Conservation (phyloP, 495 filamentous ascomycete species). For the Tuber umbilicatum region DNA sequence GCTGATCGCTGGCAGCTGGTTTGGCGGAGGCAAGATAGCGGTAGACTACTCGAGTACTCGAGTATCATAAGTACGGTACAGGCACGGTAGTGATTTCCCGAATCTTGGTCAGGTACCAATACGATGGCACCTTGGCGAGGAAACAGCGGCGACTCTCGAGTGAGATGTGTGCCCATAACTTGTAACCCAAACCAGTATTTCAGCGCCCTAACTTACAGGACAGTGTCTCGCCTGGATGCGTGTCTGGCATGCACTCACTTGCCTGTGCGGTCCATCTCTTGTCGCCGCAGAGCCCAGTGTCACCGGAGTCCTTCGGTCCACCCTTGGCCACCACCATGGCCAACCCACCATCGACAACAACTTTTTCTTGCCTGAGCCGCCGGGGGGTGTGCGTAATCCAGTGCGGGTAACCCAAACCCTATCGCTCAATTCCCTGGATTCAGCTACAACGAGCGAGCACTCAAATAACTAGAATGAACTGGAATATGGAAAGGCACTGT, state of each 20-base stretch:
- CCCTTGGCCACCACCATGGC: background rate
- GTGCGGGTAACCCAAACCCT: background rate
- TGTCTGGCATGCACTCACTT: background rate
- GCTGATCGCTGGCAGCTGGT: background rate
- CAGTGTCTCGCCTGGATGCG: background rate
- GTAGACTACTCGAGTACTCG: too few relatives aligned
- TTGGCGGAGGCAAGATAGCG: background rate
- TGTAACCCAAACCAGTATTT: background rate
- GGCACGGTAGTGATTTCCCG: background rate
- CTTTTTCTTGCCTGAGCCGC: background rate
- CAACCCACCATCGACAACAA: background rate
- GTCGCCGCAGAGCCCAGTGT: background rate
- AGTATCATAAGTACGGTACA: too few relatives aligned
- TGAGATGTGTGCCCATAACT: background rate
- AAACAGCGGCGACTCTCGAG: too few relatives aligned
- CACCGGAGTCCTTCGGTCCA: background rate
- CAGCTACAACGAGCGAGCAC: background rate
- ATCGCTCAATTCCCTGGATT: background rate
- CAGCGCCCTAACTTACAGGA: background rate
- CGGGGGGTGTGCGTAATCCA: background rate
- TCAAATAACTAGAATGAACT: background rate
- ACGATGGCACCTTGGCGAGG: background rate
- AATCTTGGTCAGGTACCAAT: background rate
- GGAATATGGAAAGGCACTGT: background rate
- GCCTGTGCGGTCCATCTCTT: background rate